A percentile compares a stretch with the other conserved stretches of the same genome.
These are phyloP conservation scores for Daldinia loculata DNA, from an alignment of 495 filamentous ascomycete species.

Conservation along the genomic window DNA sequence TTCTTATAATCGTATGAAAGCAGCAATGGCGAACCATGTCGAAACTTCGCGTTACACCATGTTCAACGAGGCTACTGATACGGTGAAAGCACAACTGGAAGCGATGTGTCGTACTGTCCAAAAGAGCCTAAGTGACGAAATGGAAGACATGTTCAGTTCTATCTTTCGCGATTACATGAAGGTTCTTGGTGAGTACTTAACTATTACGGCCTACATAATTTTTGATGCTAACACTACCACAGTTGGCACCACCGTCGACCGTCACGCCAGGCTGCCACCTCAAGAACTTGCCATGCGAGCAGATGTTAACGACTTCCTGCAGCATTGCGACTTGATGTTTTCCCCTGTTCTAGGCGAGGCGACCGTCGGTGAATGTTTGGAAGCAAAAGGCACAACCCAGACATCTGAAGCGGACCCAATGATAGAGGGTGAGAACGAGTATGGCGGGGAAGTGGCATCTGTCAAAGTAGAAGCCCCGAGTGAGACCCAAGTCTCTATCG, in stretches of 20 bases:
- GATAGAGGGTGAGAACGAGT: background rate
- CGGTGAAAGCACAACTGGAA: background rate
- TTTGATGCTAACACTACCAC: background rate
- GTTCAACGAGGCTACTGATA: conserved; percentile 51
- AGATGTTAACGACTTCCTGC: conserved; percentile 9
- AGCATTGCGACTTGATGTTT: conserved; percentile 14
- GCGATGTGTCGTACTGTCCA: background rate
- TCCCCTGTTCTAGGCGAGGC: background rate
- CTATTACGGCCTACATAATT: background rate
- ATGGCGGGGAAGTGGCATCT: background rate
- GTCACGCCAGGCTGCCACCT: background rate
- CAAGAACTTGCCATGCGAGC: conserved; percentile 17
- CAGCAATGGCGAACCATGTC: conserved; percentile 61
- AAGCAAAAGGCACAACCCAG: background rate
- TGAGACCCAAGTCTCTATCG: background rate
- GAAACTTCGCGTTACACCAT: conserved; percentile 52
- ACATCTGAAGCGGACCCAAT: background rate
- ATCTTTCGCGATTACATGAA: conserved; percentile 59
- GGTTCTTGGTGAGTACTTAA: conserved; percentile 27
- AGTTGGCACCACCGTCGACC: conserved; percentile 13
- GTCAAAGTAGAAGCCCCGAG: background rate
- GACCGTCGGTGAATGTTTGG: background rate
- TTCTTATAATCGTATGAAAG: conserved; percentile 64
- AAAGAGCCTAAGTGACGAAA: background rate
- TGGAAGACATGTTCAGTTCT: background rate